Conservation (phyloP, 2,329 filamentous ascomycete species). For the Aspergillus quadricinctus region DNA sequence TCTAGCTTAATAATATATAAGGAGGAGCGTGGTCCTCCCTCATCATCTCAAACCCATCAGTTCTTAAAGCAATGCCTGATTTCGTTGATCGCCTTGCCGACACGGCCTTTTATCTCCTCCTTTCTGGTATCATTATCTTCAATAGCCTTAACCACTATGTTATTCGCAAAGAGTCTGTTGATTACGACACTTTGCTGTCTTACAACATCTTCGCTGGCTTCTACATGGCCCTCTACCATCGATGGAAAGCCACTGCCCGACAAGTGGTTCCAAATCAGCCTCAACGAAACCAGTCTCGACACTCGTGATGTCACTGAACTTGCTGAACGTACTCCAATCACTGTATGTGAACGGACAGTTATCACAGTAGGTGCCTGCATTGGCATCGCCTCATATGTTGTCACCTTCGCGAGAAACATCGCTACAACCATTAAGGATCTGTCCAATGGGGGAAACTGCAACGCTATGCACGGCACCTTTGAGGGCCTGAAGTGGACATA, state of each 20-base stretch:
- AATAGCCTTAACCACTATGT: not conserved
- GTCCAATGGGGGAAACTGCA: not conserved
- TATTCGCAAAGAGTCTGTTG: not conserved
- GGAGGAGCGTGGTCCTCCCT: not conserved
- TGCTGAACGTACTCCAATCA: not conserved
- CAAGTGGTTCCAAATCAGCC: not conserved
- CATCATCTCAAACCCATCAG: not conserved
- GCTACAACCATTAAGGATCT: not conserved
- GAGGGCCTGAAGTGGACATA: constrained; percentile 1
- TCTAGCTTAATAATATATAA: not conserved
- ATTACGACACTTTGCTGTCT: not conserved
- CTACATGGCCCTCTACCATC: constrained; percentile 2
- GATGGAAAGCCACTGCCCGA: not conserved
- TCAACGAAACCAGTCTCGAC: not conserved
- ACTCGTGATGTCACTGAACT: not conserved
- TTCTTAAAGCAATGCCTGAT: not conserved
- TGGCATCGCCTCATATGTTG: not conserved
- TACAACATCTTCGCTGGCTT: constrained; percentile 1
- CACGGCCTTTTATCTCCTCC: too few relatives aligned
- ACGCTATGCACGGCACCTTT: constrained; percentile 2
- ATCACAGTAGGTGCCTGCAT: not conserved
- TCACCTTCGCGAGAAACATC: not conserved
- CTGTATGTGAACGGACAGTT: not conserved
- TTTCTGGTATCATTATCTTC: not conserved
- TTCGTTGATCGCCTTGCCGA: too few relatives aligned